Conservation (phyloP, 2,329 filamentous ascomycete genomes). For the Escovopsis weberi region DNA sequence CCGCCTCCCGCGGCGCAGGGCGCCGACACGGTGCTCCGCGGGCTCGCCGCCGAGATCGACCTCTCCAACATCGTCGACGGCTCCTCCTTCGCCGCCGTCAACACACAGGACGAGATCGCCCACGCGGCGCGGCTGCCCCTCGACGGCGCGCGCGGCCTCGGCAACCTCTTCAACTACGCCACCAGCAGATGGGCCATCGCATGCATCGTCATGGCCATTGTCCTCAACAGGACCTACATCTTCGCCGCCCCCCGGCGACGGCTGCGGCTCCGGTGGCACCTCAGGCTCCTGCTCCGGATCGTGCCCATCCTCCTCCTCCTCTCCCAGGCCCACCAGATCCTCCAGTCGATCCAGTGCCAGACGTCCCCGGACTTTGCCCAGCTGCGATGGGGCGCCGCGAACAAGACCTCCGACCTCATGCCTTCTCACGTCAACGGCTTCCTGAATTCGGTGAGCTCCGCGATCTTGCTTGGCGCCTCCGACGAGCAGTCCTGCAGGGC, state of each 20-base stretch:
- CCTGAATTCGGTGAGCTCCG: slow-evolving; percentile 58
- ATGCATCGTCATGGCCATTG: slow-evolving; percentile 71
- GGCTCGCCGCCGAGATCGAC: slow-evolving; percentile 11
- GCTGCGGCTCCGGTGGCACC: slow-evolving; percentile 59
- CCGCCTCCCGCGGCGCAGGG: slow-evolving; percentile 6
- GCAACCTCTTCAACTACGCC: slow-evolving; percentile 78
- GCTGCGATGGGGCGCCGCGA: slow-evolving; percentile 54
- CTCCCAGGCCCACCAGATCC: slow-evolving; percentile 51
- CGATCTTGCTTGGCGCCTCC: slow-evolving; percentile 56
- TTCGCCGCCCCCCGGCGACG: slow-evolving; percentile 80
- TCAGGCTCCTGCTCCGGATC: slow-evolving; percentile 55
- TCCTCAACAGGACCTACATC: slow-evolving; percentile 84
- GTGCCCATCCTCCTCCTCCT: slow-evolving; percentile 56
- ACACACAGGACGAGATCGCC: slow-evolving; percentile 7
- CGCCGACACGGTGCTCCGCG: slow-evolving; percentile 10
- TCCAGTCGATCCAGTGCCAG: slow-evolving; percentile 86
- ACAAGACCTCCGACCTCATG: slow-evolving; percentile 51
- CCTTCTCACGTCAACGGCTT: slow-evolving; percentile 55
- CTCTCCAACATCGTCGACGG: slow-evolving; percentile 17
- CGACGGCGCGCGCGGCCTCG: slow-evolving; percentile 53
- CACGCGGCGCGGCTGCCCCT: slow-evolving; percentile 34
- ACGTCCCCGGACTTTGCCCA: slow-evolving; percentile 59
- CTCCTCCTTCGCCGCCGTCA: slow-evolving; percentile 6
- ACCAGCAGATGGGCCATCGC: slow-evolving; percentile 86
- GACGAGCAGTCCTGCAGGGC: slow-evolving; percentile 63